These are phyloP conservation scores for Flaveria sonorensis DNA, from an alignment of 129 eudicot genomes.

Conservation along the genomic window DNA sequence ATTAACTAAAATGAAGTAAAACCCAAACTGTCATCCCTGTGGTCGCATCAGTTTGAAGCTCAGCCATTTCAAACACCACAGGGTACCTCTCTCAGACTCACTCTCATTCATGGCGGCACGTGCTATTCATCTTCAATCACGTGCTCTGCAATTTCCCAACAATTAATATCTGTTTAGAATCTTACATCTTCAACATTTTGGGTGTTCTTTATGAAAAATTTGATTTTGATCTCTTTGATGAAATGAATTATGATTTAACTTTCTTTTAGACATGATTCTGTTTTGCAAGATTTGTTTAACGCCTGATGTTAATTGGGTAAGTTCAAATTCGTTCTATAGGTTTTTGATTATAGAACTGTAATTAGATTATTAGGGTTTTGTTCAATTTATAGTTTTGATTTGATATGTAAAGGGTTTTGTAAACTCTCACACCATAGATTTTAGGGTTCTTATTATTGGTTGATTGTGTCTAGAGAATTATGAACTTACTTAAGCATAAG, in stretches of 20 bases:
- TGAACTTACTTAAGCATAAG: background rate
- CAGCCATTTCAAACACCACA: constrained; percentile 7
- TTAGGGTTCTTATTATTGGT: background rate
- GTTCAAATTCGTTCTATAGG: background rate
- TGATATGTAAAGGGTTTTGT: background rate
- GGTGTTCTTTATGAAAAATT: background rate
- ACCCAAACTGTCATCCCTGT: background rate
- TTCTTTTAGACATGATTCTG: background rate
- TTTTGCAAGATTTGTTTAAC: background rate
- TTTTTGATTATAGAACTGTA: background rate
- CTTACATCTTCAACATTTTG: constrained; percentile 1
- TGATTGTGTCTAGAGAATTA: background rate
- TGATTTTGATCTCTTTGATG: background rate
- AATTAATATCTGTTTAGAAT: background rate
- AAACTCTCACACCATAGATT: background rate
- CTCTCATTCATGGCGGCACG: background rate
- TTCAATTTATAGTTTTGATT: background rate
- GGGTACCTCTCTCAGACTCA: background rate
- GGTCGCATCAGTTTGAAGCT: background rate
- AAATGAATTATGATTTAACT: background rate
- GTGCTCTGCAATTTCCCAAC: background rate
- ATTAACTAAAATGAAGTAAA: background rate
- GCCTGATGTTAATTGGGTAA: background rate
- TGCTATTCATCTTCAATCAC: background rate
- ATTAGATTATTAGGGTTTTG: background rate